Conservation (phyloP, 257 asterid species). For the Jacaranda mimosifolia region DNA sequence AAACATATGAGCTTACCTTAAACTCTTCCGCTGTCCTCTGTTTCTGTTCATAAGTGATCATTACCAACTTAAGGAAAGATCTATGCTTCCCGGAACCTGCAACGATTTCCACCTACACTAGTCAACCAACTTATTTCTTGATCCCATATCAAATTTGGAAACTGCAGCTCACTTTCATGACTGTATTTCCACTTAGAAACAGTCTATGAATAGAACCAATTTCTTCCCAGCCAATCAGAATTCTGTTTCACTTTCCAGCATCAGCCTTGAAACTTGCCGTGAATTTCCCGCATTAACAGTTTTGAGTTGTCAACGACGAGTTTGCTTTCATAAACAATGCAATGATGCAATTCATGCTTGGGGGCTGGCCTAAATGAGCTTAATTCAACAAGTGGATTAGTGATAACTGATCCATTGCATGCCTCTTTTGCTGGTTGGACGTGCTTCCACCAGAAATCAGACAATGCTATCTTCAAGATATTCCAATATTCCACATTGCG, state of each 20-base stretch:
- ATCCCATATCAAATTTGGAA: neutral
- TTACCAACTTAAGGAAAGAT: conserved; percentile 10
- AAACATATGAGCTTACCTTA: conserved; percentile 1
- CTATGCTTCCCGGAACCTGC: neutral
- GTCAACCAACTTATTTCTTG: conserved; percentile 17
- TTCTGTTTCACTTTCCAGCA: conserved; percentile 9
- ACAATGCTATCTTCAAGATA: conserved; percentile 61
- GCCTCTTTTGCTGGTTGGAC: conserved; percentile 84
- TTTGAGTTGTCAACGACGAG: conserved; percentile 56
- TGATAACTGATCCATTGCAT: conserved; percentile 47
- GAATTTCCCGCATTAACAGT: conserved; percentile 63
- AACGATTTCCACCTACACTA: conserved; percentile 5
- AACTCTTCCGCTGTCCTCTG: neutral
- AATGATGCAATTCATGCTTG: conserved; percentile 56
- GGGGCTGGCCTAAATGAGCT: conserved; percentile 61
- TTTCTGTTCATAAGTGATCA: conserved; percentile 15
- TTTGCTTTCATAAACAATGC: conserved; percentile 64
- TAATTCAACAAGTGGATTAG: conserved; percentile 64
- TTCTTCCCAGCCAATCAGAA: conserved; percentile 20
- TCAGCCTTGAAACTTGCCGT: conserved; percentile 55
- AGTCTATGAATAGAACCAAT: neutral
- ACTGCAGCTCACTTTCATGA: neutral
- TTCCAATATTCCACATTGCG: conserved; percentile 75
- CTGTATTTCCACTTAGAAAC: neutral
- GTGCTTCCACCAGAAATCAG: conserved; percentile 95